Evolutionary conservation across 257 asterid species (phyloP), one percentile per base, ranked within the genome.

Genomic region (Lycium ferocissimum): DNA sequence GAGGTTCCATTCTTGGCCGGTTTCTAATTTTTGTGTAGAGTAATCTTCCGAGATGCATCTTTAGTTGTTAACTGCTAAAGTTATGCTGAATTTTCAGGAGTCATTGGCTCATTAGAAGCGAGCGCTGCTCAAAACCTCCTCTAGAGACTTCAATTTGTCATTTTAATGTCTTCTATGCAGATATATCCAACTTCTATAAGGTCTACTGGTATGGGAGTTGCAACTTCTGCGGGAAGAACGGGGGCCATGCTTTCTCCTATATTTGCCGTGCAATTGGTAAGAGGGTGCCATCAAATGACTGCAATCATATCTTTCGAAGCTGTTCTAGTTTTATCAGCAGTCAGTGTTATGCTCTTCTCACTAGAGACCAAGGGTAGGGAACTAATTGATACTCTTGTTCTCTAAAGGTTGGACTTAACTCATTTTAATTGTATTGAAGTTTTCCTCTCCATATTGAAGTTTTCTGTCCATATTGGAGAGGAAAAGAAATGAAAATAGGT

Each of bases 211-310:
- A 75, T 18, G 72, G 89, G 91, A 83, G 86, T 84, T 4, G 88
- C 91, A 51, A 84, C 79, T 45, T 85, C 91, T 20, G 80, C 86
- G 22, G 91, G 85, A 72, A 86, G 88, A 85, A 86, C 86, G 7
- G 91, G 89, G 17, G 89, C 88, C 76, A 89, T 89, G 86, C 53
- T 85, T 43, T 86, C 87, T 15, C 91, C 91, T 53, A 63, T 86
- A 37, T 83, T 85, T 5, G 88, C 87, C 2, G 86, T 88, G 38
- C 84, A 85, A 83, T 56, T 88, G 79, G 82, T 88, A 47, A 69
- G 79, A 2, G 82, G 73, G 66, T 88, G 88, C 38, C 88, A 85
- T 72, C 87, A 70, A 40, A 26, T 49, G 8, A 69, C 85, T 17
- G 91, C 91, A 35, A 82, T 86, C 12, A 38, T 85, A 17, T 66